Conservation (phyloP, 1,284 basidiomycete genomes). For the Fistulina hepatica region DNA sequence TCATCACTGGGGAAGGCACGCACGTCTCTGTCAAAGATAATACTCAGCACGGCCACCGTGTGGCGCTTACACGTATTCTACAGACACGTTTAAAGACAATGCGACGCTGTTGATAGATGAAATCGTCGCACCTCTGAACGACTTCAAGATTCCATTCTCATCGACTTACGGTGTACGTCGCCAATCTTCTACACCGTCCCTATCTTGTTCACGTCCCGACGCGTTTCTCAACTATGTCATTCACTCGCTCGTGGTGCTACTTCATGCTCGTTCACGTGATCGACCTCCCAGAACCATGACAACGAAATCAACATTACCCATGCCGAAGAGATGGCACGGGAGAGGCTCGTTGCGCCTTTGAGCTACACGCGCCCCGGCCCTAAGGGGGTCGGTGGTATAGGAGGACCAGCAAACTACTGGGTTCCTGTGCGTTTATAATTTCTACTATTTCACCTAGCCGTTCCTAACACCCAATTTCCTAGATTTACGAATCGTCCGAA, state of each 20-base stretch:
- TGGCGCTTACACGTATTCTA: not conserved
- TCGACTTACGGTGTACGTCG: constrained; percentile 44
- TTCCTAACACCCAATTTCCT: too few species aligned
- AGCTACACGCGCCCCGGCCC: constrained; percentile 54
- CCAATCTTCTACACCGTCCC: too few species aligned
- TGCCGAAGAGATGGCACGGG: constrained; percentile 44
- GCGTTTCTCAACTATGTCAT: too few species aligned
- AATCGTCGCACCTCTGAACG: constrained; percentile 38
- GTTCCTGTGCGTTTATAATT: constrained; percentile 39
- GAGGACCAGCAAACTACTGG: constrained; percentile 62
- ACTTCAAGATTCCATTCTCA: constrained; percentile 38
- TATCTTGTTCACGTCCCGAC: too few species aligned
- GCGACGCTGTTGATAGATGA: constrained; percentile 39
- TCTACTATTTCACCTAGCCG: too few species aligned
- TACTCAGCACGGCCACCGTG: constrained; percentile 4
- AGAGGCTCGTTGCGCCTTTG: constrained; percentile 42
- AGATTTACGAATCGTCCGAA: constrained; percentile 11
- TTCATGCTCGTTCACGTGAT: too few species aligned
- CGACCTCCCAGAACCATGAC: constrained; percentile 55
- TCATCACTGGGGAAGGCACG: constrained; percentile 58
- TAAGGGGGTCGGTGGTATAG: constrained; percentile 44
- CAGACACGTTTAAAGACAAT: constrained; percentile 54
- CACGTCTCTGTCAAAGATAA: too few species aligned
- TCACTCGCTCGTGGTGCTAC: too few species aligned
- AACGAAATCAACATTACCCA: constrained; percentile 60